Evolutionary conservation across 768 basidiomycete species (phyloP), one percentile per base, ranked within the genome.

Genomic region (Pleurotus tuoliensis): DNA sequence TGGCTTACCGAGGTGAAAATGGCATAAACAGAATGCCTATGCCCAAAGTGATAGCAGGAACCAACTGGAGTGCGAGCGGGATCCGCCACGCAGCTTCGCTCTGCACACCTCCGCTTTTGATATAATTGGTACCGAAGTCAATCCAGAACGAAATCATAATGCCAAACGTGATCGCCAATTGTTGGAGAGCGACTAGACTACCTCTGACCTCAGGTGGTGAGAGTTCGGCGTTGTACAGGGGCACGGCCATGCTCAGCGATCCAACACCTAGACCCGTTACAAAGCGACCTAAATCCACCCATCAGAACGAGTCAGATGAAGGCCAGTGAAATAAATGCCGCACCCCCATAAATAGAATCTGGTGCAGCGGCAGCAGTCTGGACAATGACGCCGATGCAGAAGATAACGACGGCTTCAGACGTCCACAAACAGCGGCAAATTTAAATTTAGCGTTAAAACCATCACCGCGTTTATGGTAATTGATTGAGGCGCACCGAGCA

Each of bases 171-270:
- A 92, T 92, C 2, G 89, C 86, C 16, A 92, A 75, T 66, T 92
- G 90, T 66, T 92, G 90, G 7, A 92, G 78, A 3, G 88, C 89
- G 51, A 92, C 89, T 38, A 92, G 73, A 66, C 84, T 86, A 11
- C 90, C 90, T 59, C 90, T 82, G 13, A 92, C 87, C 71, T 91
- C 90, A 3, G 90, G 88, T 24, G 90, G 90, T 1, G 86, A 83
- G 54, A 90, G 80, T 67, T 80, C 79, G 39, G 75, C 75, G 59
- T 91, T 91, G 76, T 88, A 90, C 38, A 92, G 76, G 1, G 90
- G 90, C 9, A 92, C 89, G n/a, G 81, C 80, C 88, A 90, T 90
- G 62, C 86, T 88, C 18, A 92, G 72, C 2, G 88, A 88, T 9
- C 90, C 90, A 15, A 92, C 87, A 48, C 88, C 90, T 45, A 91